phyloP scores from a whole-genome alignment of 176 grass and related monocot species.

The Poa pratensis region DNA sequence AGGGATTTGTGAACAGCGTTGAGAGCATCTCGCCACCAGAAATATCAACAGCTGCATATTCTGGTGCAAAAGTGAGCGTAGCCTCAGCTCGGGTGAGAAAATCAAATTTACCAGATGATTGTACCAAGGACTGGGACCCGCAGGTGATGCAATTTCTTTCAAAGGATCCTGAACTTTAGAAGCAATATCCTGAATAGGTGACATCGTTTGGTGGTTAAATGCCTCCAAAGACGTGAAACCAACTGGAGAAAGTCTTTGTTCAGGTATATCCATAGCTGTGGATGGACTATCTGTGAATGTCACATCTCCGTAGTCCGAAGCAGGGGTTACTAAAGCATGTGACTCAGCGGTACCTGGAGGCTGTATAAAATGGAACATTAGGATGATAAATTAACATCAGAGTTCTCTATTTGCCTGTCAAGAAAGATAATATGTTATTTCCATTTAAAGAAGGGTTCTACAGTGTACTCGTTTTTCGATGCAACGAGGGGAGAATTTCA shows the following conservation, averaged over 20 bases:
- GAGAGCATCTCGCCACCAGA: constrained; percentile 40
- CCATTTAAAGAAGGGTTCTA: neutral
- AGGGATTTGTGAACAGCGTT: constrained; percentile 74
- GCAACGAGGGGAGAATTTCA: constrained; percentile 17
- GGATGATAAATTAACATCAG: constrained; percentile 34
- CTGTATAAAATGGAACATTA: constrained; percentile 52
- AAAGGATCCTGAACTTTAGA: constrained; percentile 60
- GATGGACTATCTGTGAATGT: constrained; percentile 71
- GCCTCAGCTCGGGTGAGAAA: constrained; percentile 89
- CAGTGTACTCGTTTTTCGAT: neutral
- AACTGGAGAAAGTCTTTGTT: constrained; percentile 77
- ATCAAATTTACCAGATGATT: constrained; percentile 72
- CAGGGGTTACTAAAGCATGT: constrained; percentile 56
- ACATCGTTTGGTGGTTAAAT: constrained; percentile 60
- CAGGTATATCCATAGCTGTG: constrained; percentile 72
- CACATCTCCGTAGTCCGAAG: constrained; percentile 67
- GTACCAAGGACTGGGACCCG: constrained; percentile 44
- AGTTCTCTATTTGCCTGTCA: constrained; percentile 16
- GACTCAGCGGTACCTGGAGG: constrained; percentile 93
- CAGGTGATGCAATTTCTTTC: constrained; percentile 62
- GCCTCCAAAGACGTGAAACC: constrained; percentile 73
- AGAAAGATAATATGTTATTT: constrained; percentile 15
- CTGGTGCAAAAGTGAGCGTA: constrained; percentile 89
- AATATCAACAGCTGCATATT: constrained; percentile 89
- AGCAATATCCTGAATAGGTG: constrained; percentile 66